A percentile compares a stretch with the other conserved stretches of the same genome.
These are phyloP conservation scores for Pichia insulana DNA, from an alignment of 805 yeast species.

Conservation along the genomic window DNA sequence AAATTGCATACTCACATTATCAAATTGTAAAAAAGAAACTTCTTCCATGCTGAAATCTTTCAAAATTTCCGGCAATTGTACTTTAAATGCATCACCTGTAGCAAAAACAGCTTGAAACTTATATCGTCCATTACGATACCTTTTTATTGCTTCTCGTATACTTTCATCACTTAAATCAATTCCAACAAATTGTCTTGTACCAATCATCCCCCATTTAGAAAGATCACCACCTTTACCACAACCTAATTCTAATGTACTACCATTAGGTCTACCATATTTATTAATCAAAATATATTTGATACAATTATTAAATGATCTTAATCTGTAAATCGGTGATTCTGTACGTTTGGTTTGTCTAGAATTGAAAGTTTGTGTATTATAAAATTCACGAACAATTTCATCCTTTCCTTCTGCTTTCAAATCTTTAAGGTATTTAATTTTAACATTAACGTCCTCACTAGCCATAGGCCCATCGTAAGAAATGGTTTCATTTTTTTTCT, in stretches of 20 bases:
- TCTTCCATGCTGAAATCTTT: slow-evolving; percentile 55
- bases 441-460: slow-evolving; percentile 14
- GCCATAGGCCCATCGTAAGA: slow-evolving; percentile 21
- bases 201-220: slow-evolving; percentile 74
- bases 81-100: slow-evolving; percentile 86
- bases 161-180: slow-evolving; percentile 88
- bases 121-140: slow-evolving; percentile 48
- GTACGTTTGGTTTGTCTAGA: slow-evolving; percentile 56
- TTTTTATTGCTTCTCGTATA: slow-evolving; percentile 69
- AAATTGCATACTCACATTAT: slow-evolving; percentile 83
- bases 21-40: slow-evolving; percentile 58
- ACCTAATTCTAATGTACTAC: slow-evolving; percentile 73
- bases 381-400: slow-evolving; percentile 70
- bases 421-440: slow-evolving; percentile 23
- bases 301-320: slow-evolving; percentile 85
- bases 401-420: slow-evolving; percentile 37
- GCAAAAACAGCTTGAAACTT: slow-evolving; percentile 59
- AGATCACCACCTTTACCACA: slow-evolving; percentile 99
- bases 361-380: slow-evolving; percentile 72
- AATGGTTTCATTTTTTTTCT: slow-evolving; percentile 1
- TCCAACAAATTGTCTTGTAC: slow-evolving; percentile 73
- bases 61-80: slow-evolving; percentile 58
- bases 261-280: slow-evolving; percentile 48
- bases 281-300: slow-evolving; percentile 80
- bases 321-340: slow-evolving; percentile 73